Evolutionary conservation across 2,329 filamentous ascomycete species (phyloP).

Genomic region (Periglandula ipomoeae): DNA sequence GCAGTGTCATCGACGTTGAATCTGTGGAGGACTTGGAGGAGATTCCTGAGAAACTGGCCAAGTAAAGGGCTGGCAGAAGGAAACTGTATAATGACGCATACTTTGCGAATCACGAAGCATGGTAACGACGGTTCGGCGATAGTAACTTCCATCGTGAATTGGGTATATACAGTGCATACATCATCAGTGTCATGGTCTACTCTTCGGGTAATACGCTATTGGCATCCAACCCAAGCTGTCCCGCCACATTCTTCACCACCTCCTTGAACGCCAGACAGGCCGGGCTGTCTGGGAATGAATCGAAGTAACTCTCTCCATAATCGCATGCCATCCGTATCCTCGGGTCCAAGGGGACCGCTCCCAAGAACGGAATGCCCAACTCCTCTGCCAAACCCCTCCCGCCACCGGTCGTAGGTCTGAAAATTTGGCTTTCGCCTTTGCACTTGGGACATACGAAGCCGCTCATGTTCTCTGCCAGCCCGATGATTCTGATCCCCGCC

Average conservation of each 20-base stretch:
- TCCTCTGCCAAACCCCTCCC: slow-evolving; percentile 73
- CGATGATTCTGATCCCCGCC: slow-evolving; percentile 79
- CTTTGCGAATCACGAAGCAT: too few relatives aligned
- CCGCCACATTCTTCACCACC: slow-evolving; percentile 67
- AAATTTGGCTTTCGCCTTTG: slow-evolving; percentile 74
- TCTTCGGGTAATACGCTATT: slow-evolving; percentile 39
- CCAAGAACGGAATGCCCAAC: slow-evolving; percentile 80
- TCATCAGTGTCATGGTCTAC: slow-evolving; percentile 17
- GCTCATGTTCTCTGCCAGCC: slow-evolving; percentile 95
- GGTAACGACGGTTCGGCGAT: neutral
- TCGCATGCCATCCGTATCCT: slow-evolving; percentile 94
- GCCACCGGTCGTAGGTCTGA: slow-evolving; percentile 83
- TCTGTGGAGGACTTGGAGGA: slow-evolving; percentile 71
- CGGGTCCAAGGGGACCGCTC: slow-evolving; percentile 83
- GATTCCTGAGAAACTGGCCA: slow-evolving; percentile 57
- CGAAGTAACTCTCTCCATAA: slow-evolving; percentile 94
- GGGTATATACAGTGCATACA: slow-evolving; percentile 3
- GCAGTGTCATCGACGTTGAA: slow-evolving; percentile 76
- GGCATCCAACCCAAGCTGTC: slow-evolving; percentile 55
- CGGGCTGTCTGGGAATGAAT: slow-evolving; percentile 86
- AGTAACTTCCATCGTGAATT: neutral
- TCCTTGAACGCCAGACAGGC: slow-evolving; percentile 72
- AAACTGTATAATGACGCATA: too few relatives aligned
- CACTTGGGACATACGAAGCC: slow-evolving; percentile 95
- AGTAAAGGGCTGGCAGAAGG: too few relatives aligned